Percentiles rank a stretch among this genome's conserved stretches.
Conservation (phyloP, 108 stramenopile genomes). For the Poteriospumella lacustris region DNA sequence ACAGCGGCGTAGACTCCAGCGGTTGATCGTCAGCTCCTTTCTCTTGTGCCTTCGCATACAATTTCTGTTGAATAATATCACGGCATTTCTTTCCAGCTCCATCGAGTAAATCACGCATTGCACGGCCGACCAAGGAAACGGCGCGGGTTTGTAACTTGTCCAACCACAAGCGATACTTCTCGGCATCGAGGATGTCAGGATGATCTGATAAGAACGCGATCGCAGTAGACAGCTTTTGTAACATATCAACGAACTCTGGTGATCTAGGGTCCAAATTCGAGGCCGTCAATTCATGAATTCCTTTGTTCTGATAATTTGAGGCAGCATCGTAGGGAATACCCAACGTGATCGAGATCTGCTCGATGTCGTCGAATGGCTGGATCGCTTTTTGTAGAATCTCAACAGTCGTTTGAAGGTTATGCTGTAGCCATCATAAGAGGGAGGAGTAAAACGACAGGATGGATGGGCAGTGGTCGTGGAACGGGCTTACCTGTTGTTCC, state of each 20-base stretch:
- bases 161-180: background rate
- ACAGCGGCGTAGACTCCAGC: background rate
- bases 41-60: background rate
- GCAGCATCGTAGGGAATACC: background rate
- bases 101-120: conserved; percentile 6
- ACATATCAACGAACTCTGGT: background rate
- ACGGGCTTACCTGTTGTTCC: no score
- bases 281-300: background rate
- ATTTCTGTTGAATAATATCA: background rate
- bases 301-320: background rate
- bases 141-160: background rate
- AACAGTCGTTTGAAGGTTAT: background rate
- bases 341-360: background rate
- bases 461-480: no score
- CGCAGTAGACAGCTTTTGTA: background rate
- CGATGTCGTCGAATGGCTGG: background rate
- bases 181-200: background rate
- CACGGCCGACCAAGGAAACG: background rate
- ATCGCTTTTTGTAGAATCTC: background rate
- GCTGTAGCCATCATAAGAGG: background rate
- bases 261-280: background rate
- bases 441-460: no score
- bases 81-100: background rate
- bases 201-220: background rate
- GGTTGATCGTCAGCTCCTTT: background rate